phyloP scores from a whole-genome alignment of 768 basidiomycete species.

The Amanita muscaria region DNA sequence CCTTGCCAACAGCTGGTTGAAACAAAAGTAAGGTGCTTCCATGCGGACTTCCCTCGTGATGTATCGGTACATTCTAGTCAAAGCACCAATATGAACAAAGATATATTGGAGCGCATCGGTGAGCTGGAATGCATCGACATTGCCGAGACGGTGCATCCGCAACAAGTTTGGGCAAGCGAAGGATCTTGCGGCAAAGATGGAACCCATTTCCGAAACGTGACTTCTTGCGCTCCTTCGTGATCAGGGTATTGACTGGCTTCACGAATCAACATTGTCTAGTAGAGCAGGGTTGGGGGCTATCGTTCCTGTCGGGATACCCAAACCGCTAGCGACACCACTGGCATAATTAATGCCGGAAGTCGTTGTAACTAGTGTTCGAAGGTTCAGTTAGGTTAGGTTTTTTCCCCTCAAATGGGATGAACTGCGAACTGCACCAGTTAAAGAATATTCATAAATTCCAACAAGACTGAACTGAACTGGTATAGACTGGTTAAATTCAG shows the following conservation, averaged over 20 bases:
- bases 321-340: no score
- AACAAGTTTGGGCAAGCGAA: conserved; percentile 95
- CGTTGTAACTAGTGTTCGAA: no score
- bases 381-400: no score
- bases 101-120: conserved; percentile 98
- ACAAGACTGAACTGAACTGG: no score
- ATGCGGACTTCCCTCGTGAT: conserved; percentile 99
- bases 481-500: no score
- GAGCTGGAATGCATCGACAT: conserved; percentile 98
- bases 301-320: no score
- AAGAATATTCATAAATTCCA: no score
- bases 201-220: conserved; percentile 99
- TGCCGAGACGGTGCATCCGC: conserved; percentile 96
- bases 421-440: no score
- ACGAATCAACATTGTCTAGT: no score
- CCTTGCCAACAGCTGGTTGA: conserved; percentile 99
- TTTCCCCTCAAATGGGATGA: no score
- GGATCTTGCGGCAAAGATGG: conserved; percentile 94
- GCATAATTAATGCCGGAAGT: no score
- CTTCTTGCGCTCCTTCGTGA: conserved; percentile 99
- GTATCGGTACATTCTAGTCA: conserved; percentile 99
- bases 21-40: conserved; percentile 96
- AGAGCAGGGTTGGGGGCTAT: no score
- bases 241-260: conserved; percentile 95
- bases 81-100: conserved; percentile 92